Conservation (phyloP, 768 basidiomycete species). For the Filobasidium wieringae region DNA sequence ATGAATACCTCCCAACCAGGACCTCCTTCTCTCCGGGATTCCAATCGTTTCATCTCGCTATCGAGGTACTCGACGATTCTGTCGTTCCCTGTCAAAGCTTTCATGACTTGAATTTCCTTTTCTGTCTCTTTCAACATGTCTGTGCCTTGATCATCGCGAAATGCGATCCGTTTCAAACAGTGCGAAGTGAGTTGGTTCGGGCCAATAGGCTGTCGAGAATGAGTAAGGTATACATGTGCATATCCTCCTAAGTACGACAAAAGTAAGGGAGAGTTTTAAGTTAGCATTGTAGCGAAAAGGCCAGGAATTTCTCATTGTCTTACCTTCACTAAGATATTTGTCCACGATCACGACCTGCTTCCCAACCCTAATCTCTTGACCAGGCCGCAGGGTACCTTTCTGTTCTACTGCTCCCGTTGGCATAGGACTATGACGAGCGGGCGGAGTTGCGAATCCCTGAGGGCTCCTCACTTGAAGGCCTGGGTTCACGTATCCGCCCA, state of each 20-base stretch:
- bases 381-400: slow-evolving; percentile 45
- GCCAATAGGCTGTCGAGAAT: slow-evolving; percentile 64
- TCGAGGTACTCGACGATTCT: slow-evolving; percentile 14
- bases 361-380: slow-evolving; percentile 70
- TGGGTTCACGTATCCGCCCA: background rate
- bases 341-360: slow-evolving; percentile 84
- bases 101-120: slow-evolving; percentile 99
- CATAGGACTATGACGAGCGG: background rate
- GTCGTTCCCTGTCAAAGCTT: slow-evolving; percentile 37
- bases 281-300: background rate
- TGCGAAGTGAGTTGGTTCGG: slow-evolving; percentile 53
- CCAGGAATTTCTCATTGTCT: slow-evolving; percentile 19
- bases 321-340: slow-evolving; percentile 89
- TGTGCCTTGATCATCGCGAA: slow-evolving; percentile 78
- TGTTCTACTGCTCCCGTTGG: background rate
- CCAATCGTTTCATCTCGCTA: slow-evolving; percentile 59
- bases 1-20: slow-evolving; percentile 84
- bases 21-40: slow-evolving; percentile 48
- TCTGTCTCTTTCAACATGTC: slow-evolving; percentile 82
- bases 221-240: slow-evolving; percentile 92
- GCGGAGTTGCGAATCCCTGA: background rate
- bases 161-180: slow-evolving; percentile 92
- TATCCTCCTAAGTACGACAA: slow-evolving; percentile 62
- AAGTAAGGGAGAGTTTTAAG: slow-evolving; percentile 7
- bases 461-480: background rate